phyloP scores from a whole-genome alignment of 1,284 basidiomycete species.

The Rhodofomes roseus region DNA sequence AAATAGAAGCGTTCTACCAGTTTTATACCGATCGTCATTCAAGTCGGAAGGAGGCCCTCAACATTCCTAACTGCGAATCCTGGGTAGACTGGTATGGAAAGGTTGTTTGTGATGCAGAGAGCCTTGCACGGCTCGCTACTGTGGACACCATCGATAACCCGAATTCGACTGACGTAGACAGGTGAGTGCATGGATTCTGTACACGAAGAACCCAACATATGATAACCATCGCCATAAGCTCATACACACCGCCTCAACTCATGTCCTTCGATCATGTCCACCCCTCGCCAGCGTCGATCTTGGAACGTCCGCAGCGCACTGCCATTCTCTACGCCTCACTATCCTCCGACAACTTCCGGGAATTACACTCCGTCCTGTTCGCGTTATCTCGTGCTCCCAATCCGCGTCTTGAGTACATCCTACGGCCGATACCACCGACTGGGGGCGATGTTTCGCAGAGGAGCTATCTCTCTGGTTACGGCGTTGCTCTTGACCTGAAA shows the following conservation, averaged over 20 bases:
- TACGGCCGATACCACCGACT: conserved; percentile 60
- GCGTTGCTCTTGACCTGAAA: conserved; percentile 90
- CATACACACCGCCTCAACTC: conserved; percentile 35
- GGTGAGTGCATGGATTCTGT: conserved; percentile 20
- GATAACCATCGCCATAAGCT: background rate
- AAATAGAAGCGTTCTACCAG: conserved; percentile 71
- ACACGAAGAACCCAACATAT: background rate
- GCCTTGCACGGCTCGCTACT: conserved; percentile 53
- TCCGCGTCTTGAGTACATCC: conserved; percentile 65
- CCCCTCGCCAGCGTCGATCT: conserved; percentile 38
- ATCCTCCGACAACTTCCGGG: conserved; percentile 55
- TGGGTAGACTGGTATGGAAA: conserved; percentile 90
- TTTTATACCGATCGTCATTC: conserved; percentile 47
- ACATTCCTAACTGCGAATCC: conserved; percentile 51
- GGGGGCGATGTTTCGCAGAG: conserved; percentile 19
- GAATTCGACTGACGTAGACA: conserved; percentile 13
- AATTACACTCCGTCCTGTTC: conserved; percentile 64
- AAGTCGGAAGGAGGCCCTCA: conserved; percentile 7
- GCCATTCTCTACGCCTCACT: conserved; percentile 75
- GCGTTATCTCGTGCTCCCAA: conserved; percentile 40
- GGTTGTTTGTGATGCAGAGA: conserved; percentile 69
- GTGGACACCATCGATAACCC: conserved; percentile 49
- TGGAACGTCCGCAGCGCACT: conserved; percentile 45
- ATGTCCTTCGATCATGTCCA: conserved; percentile 73
- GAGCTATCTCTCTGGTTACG: conserved; percentile 79